A percentile compares a stretch with the other conserved stretches of the same genome.
Conservation (phyloP, 2,329 filamentous ascomycete species). For the Stagonosporopsis rhizophila region DNA sequence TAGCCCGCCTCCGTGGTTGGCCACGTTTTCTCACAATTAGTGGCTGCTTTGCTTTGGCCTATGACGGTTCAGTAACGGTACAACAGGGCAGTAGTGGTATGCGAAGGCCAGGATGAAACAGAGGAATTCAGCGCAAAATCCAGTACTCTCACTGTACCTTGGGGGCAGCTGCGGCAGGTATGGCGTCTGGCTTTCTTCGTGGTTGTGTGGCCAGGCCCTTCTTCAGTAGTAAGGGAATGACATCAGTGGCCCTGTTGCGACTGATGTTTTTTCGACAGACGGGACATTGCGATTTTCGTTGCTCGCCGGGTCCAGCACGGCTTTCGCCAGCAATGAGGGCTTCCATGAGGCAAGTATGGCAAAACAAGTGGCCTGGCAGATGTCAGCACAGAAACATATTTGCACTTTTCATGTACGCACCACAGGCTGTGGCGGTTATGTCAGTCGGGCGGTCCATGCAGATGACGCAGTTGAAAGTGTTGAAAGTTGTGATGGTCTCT, state of each 20-base stretch:
- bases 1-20: not conserved
- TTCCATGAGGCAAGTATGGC: conserved; percentile 68
- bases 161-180: conserved; percentile 12
- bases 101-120: not conserved
- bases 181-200: conserved; percentile 29
- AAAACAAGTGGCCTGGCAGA: conserved; percentile 66
- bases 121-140: conserved; percentile 15
- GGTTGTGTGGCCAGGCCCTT: conserved; percentile 48
- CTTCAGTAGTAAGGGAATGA: conserved; percentile 53
- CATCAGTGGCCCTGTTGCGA: conserved; percentile 49
- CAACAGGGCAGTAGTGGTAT: not conserved
- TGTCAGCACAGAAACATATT: conserved; percentile 12
- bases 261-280: conserved; percentile 56
- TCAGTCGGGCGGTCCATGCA: conserved; percentile 69
- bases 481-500: conserved; percentile 52
- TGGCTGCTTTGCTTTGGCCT: not conserved
- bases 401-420: conserved; percentile 52
- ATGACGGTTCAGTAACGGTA: not conserved
- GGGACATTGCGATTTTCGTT: conserved; percentile 55
- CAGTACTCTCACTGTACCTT: conserved; percentile 32
- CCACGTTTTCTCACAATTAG: not conserved
- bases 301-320: conserved; percentile 53
- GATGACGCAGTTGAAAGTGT: conserved; percentile 65
- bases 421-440: conserved; percentile 66
- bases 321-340: conserved; percentile 65